Base-by-base conservation (phyloP, 768 basidiomycete species). In the Mycena pura region DNA sequence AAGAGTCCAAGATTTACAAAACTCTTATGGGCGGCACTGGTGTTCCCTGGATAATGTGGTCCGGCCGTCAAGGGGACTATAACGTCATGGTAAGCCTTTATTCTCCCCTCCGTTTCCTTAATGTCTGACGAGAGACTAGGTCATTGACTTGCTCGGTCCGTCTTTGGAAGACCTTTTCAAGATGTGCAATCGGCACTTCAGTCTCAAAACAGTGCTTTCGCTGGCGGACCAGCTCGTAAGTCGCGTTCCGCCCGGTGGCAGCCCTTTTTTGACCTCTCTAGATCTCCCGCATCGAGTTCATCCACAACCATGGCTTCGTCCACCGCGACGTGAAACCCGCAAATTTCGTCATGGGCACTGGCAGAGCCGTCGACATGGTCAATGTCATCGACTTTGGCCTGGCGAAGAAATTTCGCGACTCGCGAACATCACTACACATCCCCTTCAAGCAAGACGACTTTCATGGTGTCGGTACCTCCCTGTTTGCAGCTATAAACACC, bases 11-110 rank as follows among this genome's bases (percentile, higher is more conserved):
- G 76, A 93, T 95, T 38, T 96, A 96, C 84, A 94, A 93, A 78
- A 88, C 89, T 0, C 84, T 96, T 62, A 91, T 91, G 83, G 93
- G 94, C 40, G 92, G 91, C 46, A 87, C 90, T 25, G 93, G 93
- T 38, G 91, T 96, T 0, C 93, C 93, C 1, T 95, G 92, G 86
- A 91, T 95, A 64, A 88, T 94, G 82, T 95, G 92, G 87, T 93
- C 90, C 5, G 94, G 94, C 28, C 89, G 86, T 62, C 89, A 96
- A 71, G 96, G 91, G 28, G 88, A 95, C 74, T 98, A 95, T 78
- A 98, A 99, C 71, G 95, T 98, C 68, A 92, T 99, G 84, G 93
- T n/a, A n/a, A n/a, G n/a, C n/a, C n/a, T n/a, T n/a, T n/a, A n/a
- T n/a, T n/a, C n/a, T n/a, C n/a, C n/a, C n/a, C n/a, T n/a, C n/a